phyloP scores from a whole-genome alignment of 1,139 yeast genomes.

The Kodamaea derodonti region DNA sequence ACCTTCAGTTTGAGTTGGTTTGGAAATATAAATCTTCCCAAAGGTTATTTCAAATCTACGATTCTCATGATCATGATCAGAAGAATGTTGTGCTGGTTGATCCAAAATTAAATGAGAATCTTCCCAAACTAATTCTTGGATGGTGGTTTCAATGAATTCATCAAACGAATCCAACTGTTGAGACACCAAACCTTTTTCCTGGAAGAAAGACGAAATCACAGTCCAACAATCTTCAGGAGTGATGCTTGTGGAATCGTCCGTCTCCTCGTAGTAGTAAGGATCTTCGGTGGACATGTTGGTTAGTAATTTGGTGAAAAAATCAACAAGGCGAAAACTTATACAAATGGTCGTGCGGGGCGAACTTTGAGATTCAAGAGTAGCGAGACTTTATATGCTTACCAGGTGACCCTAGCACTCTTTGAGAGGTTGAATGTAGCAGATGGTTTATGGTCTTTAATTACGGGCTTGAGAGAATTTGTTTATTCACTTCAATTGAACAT shows the following conservation, averaged over 20 bases:
- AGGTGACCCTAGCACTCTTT: no score
- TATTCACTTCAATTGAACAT: no score
- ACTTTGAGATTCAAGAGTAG: constrained; percentile 5
- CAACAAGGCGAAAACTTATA: constrained; percentile 1
- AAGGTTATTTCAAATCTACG: constrained; percentile 92
- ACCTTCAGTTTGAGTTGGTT: constrained; percentile 98
- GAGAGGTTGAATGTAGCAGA: no score
- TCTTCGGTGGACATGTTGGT: constrained; percentile 27
- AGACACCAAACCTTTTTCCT: constrained; percentile 93
- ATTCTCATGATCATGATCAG: constrained; percentile 83
- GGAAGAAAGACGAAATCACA: constrained; percentile 92
- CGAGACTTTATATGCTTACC: no score
- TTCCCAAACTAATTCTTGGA: constrained; percentile 95
- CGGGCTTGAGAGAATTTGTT: no score
- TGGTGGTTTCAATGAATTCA: constrained; percentile 94
- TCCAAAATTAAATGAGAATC: constrained; percentile 91
- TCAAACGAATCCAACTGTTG: constrained; percentile 98
- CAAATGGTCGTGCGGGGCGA: constrained; percentile 1
- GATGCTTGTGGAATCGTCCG: constrained; percentile 62
- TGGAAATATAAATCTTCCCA: constrained; percentile 93
- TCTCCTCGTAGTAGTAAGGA: constrained; percentile 64
- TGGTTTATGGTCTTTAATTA: no score
- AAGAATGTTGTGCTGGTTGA: constrained; percentile 97
- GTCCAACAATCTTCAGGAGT: constrained; percentile 99
- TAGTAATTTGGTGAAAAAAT: constrained; percentile 3